Conservation (phyloP, 2,329 filamentous ascomycete species). For the Calonectria pseudoturangicola region DNA sequence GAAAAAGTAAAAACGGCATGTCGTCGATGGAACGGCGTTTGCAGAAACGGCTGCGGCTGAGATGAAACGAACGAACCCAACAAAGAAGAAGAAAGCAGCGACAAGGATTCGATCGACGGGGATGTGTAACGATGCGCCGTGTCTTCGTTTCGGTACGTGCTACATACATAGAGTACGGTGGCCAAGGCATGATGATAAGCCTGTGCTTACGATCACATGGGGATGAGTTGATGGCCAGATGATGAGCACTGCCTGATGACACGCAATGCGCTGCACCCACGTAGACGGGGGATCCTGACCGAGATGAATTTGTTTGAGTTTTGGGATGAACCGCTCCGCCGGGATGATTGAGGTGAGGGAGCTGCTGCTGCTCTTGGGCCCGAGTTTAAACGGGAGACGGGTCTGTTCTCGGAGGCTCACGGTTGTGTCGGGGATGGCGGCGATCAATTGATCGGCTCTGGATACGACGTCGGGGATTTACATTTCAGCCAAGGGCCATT, state of each 20-base stretch:
- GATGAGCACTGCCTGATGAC: constrained; percentile 24
- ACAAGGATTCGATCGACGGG: constrained; percentile 7
- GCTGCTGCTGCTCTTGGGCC: constrained; percentile 15
- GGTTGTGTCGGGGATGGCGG: constrained; percentile 14
- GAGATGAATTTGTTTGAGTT: constrained; percentile 11
- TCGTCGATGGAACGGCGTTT: constrained; percentile 25
- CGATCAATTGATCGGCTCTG: constrained; percentile 19
- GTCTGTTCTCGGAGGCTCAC: constrained; percentile 19
- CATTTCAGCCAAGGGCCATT: constrained; percentile 24
- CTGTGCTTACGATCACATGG: constrained; percentile 24
- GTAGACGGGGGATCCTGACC: constrained; percentile 24
- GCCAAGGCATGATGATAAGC: constrained; percentile 21
- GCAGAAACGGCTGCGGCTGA: constrained; percentile 28
- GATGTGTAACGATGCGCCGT: constrained; percentile 17
- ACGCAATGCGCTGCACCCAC: constrained; percentile 5
- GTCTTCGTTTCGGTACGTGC: constrained; percentile 25
- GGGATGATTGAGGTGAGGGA: constrained; percentile 1
- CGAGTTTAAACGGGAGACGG: constrained; percentile 23
- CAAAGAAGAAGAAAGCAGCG: constrained; percentile 12
- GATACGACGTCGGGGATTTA: constrained; percentile 25
- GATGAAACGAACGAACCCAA: constrained; percentile 27
- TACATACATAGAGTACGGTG: constrained; percentile 22
- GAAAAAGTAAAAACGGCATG: constrained; percentile 26
- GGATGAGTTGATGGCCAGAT: constrained; percentile 13
- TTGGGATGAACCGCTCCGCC: constrained; percentile 29